These are phyloP conservation scores for Termitomyces sp. DNA, from an alignment of 1,284 basidiomycete species.

Conservation along the genomic window DNA sequence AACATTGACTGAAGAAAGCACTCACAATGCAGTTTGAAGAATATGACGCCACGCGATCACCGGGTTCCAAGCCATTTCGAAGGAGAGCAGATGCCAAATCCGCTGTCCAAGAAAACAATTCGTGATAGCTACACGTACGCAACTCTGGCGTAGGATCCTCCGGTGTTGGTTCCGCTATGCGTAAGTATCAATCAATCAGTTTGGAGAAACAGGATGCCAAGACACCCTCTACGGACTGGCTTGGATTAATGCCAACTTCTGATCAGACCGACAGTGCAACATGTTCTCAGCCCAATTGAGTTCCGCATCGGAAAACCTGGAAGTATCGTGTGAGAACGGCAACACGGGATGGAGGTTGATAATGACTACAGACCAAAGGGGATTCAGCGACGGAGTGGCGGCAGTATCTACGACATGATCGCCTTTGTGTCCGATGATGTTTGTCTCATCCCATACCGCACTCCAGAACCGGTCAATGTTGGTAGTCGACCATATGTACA, in stretches of 20 bases:
- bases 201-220: constrained; percentile 4
- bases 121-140: constrained; percentile 51
- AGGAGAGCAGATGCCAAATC: constrained; percentile 61
- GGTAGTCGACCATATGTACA: constrained; percentile 68
- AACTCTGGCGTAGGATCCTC: constrained; percentile 41
- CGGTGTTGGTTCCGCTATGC: constrained; percentile 57
- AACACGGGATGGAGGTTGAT: constrained; percentile 12
- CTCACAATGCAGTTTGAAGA: constrained; percentile 75
- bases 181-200: constrained; percentile 18
- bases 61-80: constrained; percentile 54
- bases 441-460: constrained; percentile 73
- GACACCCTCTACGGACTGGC: constrained; percentile 45
- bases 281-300: constrained; percentile 90
- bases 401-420: constrained; percentile 54
- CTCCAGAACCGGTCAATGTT: constrained; percentile 70
- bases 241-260: constrained; percentile 73
- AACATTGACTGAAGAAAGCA: constrained; percentile 15
- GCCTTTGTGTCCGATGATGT: constrained; percentile 61
- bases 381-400: constrained; percentile 66
- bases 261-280: constrained; percentile 52
- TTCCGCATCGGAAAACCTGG: constrained; percentile 53
- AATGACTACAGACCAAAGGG: constrained; percentile 52
- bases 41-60: constrained; percentile 78
- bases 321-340: constrained; percentile 13
- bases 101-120: constrained; percentile 61